Base-by-base conservation (phyloP, 257 asterid species). In the Galeopsis tetrahit region DNA sequence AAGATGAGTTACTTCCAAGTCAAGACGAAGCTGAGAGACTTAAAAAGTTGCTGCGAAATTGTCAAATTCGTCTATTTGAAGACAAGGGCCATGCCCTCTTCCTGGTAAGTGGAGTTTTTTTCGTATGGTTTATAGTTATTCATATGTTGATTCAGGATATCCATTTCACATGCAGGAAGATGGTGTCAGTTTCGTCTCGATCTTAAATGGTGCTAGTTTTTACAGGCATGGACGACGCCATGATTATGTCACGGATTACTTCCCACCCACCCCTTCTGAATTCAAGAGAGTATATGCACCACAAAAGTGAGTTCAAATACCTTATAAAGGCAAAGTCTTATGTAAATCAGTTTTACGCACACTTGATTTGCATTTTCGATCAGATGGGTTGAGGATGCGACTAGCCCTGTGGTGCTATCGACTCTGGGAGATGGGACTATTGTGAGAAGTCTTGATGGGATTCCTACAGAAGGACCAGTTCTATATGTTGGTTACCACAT, bases 381-480 rank as follows among this genome's bases (percentile, higher is more conserved):
- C 84, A 93, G 97, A 74, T 89, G 89, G 93, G 61, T 78, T 13
- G 92, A 75, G 62, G 76, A 79, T 58, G 93, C 81, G 2, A 64
- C 79, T 60, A 74, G 80, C 75, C 94, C 98, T 7, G 96, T 91
- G 81, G 77, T 87, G 82, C 78, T 93, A 39, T 93, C 98, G 38
- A 91, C 96, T 39, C 43, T 81, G 43, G 89, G 77, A 77, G 82
- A 63, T 63, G 97, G 97, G 52, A 61, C 89, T 69, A 82, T 89
- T 13, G 92, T 87, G 53, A 78, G 92, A 75, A 74, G 89, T 46
- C 92, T 93, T 55, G 85, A 74, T 21, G 98, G 96, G 74, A 78
- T 91, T 79, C 98, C 98, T 55, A 74, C 82, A 0, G 87, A 93
- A 73, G 98, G 98, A 46, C 98, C 97, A 2, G 96, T 89, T 6